Evolutionary conservation across 148 eudicot genomes (phyloP).

Genomic region (Cornus kousa): DNA sequence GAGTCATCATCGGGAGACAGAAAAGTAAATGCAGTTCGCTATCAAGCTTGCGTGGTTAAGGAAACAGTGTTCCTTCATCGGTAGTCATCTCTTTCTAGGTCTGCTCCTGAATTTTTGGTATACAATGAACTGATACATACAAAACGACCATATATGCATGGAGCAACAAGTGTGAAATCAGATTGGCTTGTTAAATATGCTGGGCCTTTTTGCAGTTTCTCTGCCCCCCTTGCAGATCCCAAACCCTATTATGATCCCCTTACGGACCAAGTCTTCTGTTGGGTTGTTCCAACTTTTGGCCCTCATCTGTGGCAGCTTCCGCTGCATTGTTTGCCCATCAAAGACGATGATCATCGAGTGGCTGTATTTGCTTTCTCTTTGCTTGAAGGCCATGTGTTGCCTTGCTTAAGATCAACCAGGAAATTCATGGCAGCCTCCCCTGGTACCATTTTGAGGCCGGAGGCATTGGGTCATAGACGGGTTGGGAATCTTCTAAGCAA

Average conservation of each 20-base stretch:
- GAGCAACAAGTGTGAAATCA: constrained; percentile 66
- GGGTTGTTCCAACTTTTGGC: constrained; percentile 65
- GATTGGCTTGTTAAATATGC: constrained; percentile 83
- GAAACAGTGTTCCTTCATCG: constrained; percentile 74
- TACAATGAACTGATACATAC: constrained; percentile 64
- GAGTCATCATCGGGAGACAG: constrained; percentile 39
- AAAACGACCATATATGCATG: constrained; percentile 68
- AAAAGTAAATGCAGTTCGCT: constrained; percentile 56
- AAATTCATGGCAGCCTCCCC: constrained; percentile 57
- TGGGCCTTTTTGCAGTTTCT: constrained; percentile 52
- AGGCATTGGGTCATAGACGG: constrained; percentile 58
- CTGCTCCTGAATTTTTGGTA: constrained; percentile 75
- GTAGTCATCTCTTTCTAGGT: constrained; percentile 58
- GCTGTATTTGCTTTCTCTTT: constrained; percentile 64
- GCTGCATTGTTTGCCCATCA: constrained; percentile 43
- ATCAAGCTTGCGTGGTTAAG: constrained; percentile 56
- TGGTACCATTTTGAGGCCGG: constrained; percentile 63
- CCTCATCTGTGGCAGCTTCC: constrained; percentile 73
- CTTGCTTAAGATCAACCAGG: constrained; percentile 57
- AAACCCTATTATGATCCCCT: constrained; percentile 59
- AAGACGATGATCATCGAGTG: constrained; percentile 46
- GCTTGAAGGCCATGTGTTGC: constrained; percentile 80
- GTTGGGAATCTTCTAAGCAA: constrained; percentile 67
- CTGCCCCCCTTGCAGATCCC: constrained; percentile 57
- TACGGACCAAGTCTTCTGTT: constrained; percentile 54